A percentile compares a stretch with the other conserved stretches of the same genome.
phyloP scores from a whole-genome alignment of 2,329 filamentous ascomycete species.

The Plectosphaerella sp. region DNA sequence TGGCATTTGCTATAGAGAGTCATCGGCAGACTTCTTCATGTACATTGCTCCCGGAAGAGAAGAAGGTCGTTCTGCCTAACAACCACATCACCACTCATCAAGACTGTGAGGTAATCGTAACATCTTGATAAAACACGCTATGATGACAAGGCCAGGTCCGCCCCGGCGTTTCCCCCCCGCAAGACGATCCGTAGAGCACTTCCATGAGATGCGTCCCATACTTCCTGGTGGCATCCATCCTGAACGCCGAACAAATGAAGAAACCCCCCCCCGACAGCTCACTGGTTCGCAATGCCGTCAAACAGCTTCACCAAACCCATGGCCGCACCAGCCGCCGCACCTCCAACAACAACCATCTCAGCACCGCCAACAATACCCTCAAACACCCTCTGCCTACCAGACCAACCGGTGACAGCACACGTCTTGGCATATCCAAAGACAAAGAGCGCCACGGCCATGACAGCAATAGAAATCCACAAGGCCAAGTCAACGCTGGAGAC shows the following conservation, averaged over 20 bases:
- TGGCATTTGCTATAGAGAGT: too few relatives aligned
- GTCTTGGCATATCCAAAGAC: slow-evolving; percentile 64
- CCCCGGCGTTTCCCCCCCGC: neutral
- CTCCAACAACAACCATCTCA: slow-evolving; percentile 35
- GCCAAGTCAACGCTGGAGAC: slow-evolving; percentile 38
- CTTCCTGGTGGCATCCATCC: neutral
- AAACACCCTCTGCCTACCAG: slow-evolving; percentile 9
- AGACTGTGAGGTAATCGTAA: too few relatives aligned
- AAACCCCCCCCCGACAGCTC: neutral
- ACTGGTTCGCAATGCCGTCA: slow-evolving; percentile 7
- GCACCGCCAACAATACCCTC: slow-evolving; percentile 22
- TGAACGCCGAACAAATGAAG: neutral
- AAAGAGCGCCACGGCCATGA: slow-evolving; percentile 58
- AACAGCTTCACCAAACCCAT: slow-evolving; percentile 30
- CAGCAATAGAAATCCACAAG: slow-evolving; percentile 53
- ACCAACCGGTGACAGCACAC: slow-evolving; percentile 29
- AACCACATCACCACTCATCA: too few relatives aligned
- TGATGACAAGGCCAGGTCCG: neutral
- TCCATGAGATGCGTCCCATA: neutral
- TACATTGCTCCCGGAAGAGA: too few relatives aligned
- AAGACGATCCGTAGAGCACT: neutral
- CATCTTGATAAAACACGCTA: neutral
- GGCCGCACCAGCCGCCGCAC: slow-evolving; percentile 28
- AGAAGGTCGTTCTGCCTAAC: too few relatives aligned
- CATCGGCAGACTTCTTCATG: too few relatives aligned